Evolutionary conservation across 805 yeast species (phyloP), one percentile per base, ranked within the genome.

Genomic region (Spathaspora arborariae): DNA sequence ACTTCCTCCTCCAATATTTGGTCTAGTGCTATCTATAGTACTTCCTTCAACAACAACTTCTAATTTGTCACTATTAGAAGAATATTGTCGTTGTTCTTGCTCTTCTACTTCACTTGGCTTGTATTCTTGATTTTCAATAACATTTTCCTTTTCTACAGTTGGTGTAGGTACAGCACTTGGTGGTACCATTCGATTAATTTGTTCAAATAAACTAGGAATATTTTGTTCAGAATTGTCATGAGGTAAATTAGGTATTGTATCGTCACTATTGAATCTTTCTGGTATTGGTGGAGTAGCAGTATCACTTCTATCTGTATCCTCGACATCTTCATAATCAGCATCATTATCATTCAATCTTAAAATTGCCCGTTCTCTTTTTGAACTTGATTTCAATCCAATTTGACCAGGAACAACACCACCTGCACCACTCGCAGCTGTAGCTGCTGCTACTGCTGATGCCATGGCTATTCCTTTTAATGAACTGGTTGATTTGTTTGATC

Each of bases 351-450:
- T 71, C 44, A 72, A 57, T 22, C 56, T 56, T 49, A 72, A 54
- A 5, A 72, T 71, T 9, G 75, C 77, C 41, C 59, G 61, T 2
- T 70, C 76, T 41, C 68, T 65, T 37, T 59, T 60, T 5, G 65
- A 54, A 48, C 72, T 68, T 8, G 71, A 55, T 48, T 67, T 70
- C 47, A 72, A 56, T 2, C 75, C 75, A 26, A 37, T 39, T 15
- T 39, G 42, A 13, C 1, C 54, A 51, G 3, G 27, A 24, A 7
- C 27, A 9, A 13, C 10, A 8, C 3, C 51, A 44, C 20, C 37
- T 44, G 4, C 33, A 5, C 20, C 38, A 37, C 18, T 45, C 22
- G 19, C 40, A 13, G 27, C 27, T 4, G 27, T 13, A 24, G 5
- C 11, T 9, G 27, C 27, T 7, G 27, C 27, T n/a, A n/a, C n/a